A percentile compares a stretch with the other conserved stretches of the same genome.
These are phyloP conservation scores for Sphaerulina musiva DNA, from an alignment of 2,329 filamentous ascomycete genomes.

Conservation along the genomic window DNA sequence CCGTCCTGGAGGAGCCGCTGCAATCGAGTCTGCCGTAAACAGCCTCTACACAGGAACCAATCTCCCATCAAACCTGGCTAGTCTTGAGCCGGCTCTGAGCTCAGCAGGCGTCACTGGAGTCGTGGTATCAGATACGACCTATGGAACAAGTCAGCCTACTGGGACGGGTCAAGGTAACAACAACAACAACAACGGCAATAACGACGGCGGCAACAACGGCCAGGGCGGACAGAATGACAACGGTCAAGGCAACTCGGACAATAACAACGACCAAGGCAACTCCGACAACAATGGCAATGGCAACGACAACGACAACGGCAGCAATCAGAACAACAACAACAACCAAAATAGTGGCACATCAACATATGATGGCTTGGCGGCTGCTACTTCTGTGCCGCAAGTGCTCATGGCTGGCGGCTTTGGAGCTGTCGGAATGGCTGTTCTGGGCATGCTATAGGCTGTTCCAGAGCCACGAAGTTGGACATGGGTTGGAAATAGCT, in stretches of 20 bases:
- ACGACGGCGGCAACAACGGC: not conserved
- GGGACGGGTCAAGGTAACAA: not conserved
- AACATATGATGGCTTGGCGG: not conserved
- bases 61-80: slow-evolving; percentile 1
- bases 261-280: not conserved
- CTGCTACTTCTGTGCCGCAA: slow-evolving; percentile 6
- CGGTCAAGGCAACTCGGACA: not conserved
- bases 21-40: slow-evolving; percentile 10
- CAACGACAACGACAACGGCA: not conserved
- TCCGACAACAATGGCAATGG: not conserved
- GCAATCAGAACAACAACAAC: not conserved
- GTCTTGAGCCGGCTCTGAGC: slow-evolving; percentile 9
- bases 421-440: slow-evolving; percentile 8
- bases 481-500: no score
- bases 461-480: no score
- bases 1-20: slow-evolving; percentile 2
- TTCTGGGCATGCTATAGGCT: slow-evolving; percentile 1
- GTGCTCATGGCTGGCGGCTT: slow-evolving; percentile 7
- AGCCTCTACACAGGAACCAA: slow-evolving; percentile 1
- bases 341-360: not conserved
- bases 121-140: not conserved
- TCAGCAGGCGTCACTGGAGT: slow-evolving; percentile 12
- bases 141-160: slow-evolving; percentile 1
- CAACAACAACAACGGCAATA: not conserved
- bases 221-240: not conserved